phyloP scores from a whole-genome alignment of 306 rosid genomes.

The Astragalus membranaceus region DNA sequence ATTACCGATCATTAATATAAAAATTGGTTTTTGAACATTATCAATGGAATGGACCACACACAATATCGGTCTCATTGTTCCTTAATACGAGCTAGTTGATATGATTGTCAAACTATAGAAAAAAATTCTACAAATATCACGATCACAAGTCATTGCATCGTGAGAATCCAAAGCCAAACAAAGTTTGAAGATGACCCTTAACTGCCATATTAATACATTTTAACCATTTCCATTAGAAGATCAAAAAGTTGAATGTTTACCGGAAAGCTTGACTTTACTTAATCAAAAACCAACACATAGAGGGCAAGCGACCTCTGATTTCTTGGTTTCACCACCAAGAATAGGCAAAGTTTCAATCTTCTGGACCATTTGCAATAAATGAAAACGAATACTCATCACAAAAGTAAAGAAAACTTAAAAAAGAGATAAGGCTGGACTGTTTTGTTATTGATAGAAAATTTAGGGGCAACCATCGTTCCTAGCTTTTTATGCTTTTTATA shows the following conservation, averaged over 20 bases:
- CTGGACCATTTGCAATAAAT: conserved; percentile 49
- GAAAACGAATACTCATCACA: conserved; percentile 21
- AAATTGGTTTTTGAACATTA: no score
- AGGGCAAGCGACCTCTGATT: conserved; percentile 6
- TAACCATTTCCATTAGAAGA: conserved; percentile 10
- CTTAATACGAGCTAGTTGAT: background rate
- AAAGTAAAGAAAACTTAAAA: background rate
- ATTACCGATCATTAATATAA: conserved; percentile 9
- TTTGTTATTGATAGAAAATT: background rate
- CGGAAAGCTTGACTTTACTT: conserved; percentile 33
- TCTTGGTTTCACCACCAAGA: conserved; percentile 42
- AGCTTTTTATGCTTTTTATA: background rate
- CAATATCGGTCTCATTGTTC: conserved; percentile 22
- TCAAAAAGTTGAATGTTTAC: conserved; percentile 24
- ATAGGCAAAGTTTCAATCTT: conserved; percentile 27
- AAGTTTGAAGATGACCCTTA: conserved; percentile 50
- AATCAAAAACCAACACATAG: conserved; percentile 25
- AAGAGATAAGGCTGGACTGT: background rate
- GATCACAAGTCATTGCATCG: conserved; percentile 23
- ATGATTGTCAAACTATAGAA: conserved; percentile 15
- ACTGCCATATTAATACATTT: conserved; percentile 35
- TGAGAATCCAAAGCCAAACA: conserved; percentile 44
- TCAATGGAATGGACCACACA: conserved; percentile 8
- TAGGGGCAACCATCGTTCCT: background rate
- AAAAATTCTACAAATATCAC: conserved; percentile 16